These are phyloP conservation scores for Boeremia exigua DNA, from an alignment of 2,329 filamentous ascomycete genomes.

Conservation along the genomic window DNA sequence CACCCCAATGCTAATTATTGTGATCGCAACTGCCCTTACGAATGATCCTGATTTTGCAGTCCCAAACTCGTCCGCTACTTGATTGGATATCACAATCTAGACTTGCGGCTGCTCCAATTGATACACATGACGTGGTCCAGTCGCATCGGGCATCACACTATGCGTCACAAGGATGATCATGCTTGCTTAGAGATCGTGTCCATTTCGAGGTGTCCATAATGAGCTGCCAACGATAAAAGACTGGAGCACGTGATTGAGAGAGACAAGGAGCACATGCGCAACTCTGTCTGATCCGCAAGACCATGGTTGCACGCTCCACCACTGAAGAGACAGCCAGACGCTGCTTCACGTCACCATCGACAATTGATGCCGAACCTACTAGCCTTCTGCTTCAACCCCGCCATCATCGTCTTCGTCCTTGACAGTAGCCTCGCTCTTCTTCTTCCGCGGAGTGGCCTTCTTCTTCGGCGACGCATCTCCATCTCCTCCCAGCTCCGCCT, in stretches of 20 bases:
- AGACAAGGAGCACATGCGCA: too few relatives aligned
- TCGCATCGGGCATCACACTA: not conserved
- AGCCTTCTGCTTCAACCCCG: not conserved
- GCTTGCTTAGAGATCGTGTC: too few relatives aligned
- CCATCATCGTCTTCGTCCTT: conserved; percentile 12
- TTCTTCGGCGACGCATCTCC: conserved; percentile 18
- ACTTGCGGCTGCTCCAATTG: conserved; percentile 5
- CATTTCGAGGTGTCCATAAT: too few relatives aligned
- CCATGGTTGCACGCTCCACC: not conserved
- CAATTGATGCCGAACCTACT: too few relatives aligned
- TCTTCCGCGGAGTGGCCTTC: conserved; percentile 23
- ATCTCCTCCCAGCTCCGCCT: conserved; percentile 7
- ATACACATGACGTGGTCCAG: conserved; percentile 3
- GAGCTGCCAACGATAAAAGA: not conserved
- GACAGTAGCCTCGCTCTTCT: conserved; percentile 7
- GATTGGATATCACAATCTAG: conserved; percentile 13
- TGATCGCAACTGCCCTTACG: not conserved
- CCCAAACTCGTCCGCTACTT: not conserved
- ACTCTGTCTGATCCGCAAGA: too few relatives aligned
- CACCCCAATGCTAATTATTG: too few relatives aligned
- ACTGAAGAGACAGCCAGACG: not conserved
- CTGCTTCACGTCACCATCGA: too few relatives aligned
- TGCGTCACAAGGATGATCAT: not conserved
- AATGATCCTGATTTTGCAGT: not conserved
- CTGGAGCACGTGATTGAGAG: not conserved